Conservation (phyloP, 495 filamentous ascomycete genomes). For the Xylaria castorea region DNA sequence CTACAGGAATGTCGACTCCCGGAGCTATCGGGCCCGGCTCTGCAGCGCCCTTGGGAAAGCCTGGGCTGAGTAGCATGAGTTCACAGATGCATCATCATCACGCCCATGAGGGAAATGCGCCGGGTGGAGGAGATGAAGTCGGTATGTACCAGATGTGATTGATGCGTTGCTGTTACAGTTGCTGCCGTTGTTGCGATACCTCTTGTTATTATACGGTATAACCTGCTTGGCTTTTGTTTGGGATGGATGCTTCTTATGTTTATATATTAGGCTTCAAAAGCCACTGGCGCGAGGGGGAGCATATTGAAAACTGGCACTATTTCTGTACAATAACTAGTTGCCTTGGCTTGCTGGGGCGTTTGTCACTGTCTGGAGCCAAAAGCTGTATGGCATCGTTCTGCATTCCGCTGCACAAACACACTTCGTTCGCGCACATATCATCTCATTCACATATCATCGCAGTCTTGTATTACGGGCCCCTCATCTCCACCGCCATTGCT, state of each 20-base stretch:
- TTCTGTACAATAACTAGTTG: constrained; percentile 46
- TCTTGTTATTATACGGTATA: constrained; percentile 48
- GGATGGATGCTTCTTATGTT: constrained; percentile 43
- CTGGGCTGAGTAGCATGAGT: constrained; percentile 68
- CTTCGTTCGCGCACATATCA: constrained; percentile 47
- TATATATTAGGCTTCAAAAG: constrained; percentile 43
- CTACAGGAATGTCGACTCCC: constrained; percentile 60
- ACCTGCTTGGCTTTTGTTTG: constrained; percentile 39
- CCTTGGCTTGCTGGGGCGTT: constrained; percentile 35
- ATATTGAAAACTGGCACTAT: constrained; percentile 42
- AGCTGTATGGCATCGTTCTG: constrained; percentile 44
- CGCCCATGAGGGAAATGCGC: constrained; percentile 72
- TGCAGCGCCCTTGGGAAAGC: constrained; percentile 58
- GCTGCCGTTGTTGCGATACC: constrained; percentile 50
- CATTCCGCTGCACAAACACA: constrained; percentile 47
- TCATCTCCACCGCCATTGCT: constrained; percentile 40
- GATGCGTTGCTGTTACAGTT: constrained; percentile 42
- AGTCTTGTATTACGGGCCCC: constrained; percentile 42
- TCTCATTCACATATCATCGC: constrained; percentile 46
- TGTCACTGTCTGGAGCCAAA: constrained; percentile 42
- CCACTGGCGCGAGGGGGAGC: constrained; percentile 41
- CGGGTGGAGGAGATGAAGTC: constrained; percentile 82
- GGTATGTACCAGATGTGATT: constrained; percentile 90
- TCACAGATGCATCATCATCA: constrained; percentile 69
- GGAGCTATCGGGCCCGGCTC: constrained; percentile 51